A percentile compares a stretch with the other conserved stretches of the same genome.
phyloP scores from a whole-genome alignment of 2,329 filamentous ascomycete species.

The Talaromyces sp. region DNA sequence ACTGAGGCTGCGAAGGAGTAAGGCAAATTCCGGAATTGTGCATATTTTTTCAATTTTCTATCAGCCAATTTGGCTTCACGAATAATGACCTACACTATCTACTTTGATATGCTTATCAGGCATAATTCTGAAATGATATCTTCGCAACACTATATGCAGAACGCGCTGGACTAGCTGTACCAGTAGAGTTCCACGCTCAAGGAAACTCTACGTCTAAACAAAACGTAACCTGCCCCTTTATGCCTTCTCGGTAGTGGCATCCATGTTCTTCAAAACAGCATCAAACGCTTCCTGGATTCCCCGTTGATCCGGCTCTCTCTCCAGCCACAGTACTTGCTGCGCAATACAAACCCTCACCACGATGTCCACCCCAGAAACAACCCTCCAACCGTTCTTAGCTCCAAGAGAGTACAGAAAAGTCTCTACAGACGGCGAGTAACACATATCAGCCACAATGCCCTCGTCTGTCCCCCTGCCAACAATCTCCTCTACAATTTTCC shows the following conservation, averaged over 20 bases:
- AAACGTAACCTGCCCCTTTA: background rate
- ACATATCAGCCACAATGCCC: background rate
- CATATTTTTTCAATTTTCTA: constrained; percentile 8
- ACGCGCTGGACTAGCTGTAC: background rate
- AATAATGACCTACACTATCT: constrained; percentile 23
- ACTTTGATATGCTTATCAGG: constrained; percentile 8
- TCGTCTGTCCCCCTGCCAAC: background rate
- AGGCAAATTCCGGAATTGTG: background rate
- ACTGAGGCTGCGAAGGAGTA: constrained; percentile 15
- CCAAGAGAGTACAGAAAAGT: background rate
- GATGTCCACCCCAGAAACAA: background rate
- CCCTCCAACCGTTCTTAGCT: background rate
- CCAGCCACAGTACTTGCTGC: background rate
- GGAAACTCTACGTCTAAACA: background rate
- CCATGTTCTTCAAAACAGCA: background rate
- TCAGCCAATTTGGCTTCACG: constrained; percentile 23
- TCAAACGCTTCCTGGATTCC: background rate
- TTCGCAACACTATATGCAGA: background rate
- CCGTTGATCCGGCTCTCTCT: background rate
- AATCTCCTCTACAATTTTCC: background rate
- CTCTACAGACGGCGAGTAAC: background rate
- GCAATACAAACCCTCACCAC: background rate
- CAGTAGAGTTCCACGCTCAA: background rate
- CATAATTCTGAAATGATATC: background rate
- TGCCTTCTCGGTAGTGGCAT: background rate